Percentiles rank a stretch among this genome's conserved stretches.
These are phyloP conservation scores for Cladosporium austrohemisphaericum DNA, from an alignment of 2,329 filamentous ascomycete species.

Conservation along the genomic window DNA sequence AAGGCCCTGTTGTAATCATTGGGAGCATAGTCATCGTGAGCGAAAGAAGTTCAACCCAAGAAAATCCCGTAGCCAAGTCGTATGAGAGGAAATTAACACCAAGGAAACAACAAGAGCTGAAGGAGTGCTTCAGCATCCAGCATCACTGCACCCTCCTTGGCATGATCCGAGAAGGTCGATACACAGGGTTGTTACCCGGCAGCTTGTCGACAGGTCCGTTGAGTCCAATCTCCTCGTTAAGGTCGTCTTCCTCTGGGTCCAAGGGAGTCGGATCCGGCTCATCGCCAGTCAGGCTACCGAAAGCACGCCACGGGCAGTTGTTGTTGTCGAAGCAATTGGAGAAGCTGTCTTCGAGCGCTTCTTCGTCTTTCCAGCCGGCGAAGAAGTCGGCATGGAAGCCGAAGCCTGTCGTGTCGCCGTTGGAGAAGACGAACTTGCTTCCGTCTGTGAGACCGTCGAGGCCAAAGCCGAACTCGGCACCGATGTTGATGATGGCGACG, in stretches of 20 bases:
- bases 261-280: slow-evolving; percentile 13
- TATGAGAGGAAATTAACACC: too few species aligned
- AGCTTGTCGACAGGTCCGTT: slow-evolving; percentile 43
- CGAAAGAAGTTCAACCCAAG: too few species aligned
- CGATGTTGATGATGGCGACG: slow-evolving; percentile 51
- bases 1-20: too few species aligned
- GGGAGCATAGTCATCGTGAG: too few species aligned
- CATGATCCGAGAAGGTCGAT: neutral
- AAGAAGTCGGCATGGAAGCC: slow-evolving; percentile 50
- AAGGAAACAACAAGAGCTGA: too few species aligned
- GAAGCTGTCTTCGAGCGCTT: slow-evolving; percentile 51
- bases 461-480: slow-evolving; percentile 40
- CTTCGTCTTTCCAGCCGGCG: slow-evolving; percentile 51
- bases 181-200: slow-evolving; percentile 54
- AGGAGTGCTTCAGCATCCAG: too few species aligned
- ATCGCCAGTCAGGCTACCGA: slow-evolving; percentile 27
- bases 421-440: slow-evolving; percentile 48
- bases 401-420: slow-evolving; percentile 45
- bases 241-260: neutral
- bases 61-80: too few species aligned
- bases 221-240: slow-evolving; percentile 34
- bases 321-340: slow-evolving; percentile 62
- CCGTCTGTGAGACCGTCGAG: slow-evolving; percentile 59
- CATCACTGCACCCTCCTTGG: neutral
- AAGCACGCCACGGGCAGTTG: slow-evolving; percentile 55